A percentile compares a stretch with the other conserved stretches of the same genome.
These are phyloP conservation scores for Tulasnella sp. DNA, from an alignment of 768 basidiomycete genomes.

Conservation along the genomic window DNA sequence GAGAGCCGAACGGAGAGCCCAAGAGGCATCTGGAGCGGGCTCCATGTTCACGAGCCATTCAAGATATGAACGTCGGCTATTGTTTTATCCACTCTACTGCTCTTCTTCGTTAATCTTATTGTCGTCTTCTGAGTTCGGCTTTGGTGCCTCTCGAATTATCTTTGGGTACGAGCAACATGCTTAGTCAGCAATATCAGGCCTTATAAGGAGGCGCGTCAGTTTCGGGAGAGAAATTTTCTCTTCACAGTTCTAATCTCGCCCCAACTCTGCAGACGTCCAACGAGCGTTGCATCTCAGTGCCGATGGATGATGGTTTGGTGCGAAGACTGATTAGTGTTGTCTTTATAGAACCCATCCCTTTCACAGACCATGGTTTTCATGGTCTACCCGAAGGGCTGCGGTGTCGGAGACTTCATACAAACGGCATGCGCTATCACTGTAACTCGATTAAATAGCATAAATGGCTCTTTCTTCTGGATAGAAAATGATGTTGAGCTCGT, in stretches of 20 bases:
- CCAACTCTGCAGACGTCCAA: constrained; percentile 9
- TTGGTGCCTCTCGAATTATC: not conserved
- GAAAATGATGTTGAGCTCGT: not conserved
- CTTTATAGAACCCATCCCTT: constrained; percentile 17
- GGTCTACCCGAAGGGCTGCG: constrained; percentile 10
- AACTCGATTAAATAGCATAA: not conserved
- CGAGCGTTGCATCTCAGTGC: not conserved
- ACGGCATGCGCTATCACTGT: not conserved
- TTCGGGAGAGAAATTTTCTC: not conserved
- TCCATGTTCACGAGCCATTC: constrained; percentile 77
- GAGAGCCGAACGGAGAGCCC: constrained; percentile 79
- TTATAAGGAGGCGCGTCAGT: constrained; percentile 1
- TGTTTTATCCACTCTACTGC: not conserved
- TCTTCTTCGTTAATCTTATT: constrained; percentile 15
- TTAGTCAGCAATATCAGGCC: constrained; percentile 10
- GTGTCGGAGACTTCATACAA: constrained; percentile 27
- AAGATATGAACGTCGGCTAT: constrained; percentile 44
- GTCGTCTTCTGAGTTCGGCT: not conserved
- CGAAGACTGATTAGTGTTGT: constrained; percentile 15
- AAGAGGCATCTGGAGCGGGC: constrained; percentile 87
- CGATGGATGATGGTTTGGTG: constrained; percentile 10
- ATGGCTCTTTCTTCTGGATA: not conserved
- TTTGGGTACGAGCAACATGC: not conserved
- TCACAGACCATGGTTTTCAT: constrained; percentile 14
- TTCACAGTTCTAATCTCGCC: constrained; percentile 7